Base-by-base conservation (phyloP, 2,329 filamentous ascomycete genomes). In the Corinectria fuckeliana region DNA sequence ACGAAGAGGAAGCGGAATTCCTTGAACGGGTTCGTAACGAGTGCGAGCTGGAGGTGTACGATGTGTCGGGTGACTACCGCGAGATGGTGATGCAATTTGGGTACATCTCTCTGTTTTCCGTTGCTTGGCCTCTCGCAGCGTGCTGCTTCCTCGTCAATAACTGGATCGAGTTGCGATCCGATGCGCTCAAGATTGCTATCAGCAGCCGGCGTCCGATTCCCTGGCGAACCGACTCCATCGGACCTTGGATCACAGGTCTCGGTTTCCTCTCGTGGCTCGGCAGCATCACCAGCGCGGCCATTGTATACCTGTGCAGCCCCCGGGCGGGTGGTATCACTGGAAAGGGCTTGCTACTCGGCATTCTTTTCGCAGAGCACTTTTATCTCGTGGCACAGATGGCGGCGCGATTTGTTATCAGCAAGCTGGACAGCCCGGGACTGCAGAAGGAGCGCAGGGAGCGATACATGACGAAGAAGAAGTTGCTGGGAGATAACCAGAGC, bases 231-330 rank as follows among this genome's bases (percentile, higher is more conserved):
- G 95, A 98, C 77, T 95, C 91, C 1, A 98, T 99, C 67, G 95
- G 95, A 0, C 93, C 95, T 1, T 98, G 93, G 90, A 81, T 98
- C 11, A 86, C 93, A 65, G 89, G 91, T 1, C 82, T 99, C 2
- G 89, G 89, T 14, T 96, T 98, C 74, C 81, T 98, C n/a, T 90
- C 92, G 3, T 98, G 95, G 95, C 81, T 97, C 21, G 95, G 95
- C 38, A 95, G 90, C 66, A 81, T 98, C 59, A 96, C 93, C 5
- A 93, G 91, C 55, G 88, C 93, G 0, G 92, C 93, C 0, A 86
- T 98, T 47, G 91, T 97, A 0, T 97, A 93, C 75, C 87, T 99
- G 69, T 98, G 97, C 80, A 89, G 86, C 65, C 87, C 89, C 55
- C 82, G 84, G 2, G 78, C 89, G 38, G 89, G 89, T 0, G 85